Base-by-base conservation (phyloP, 169 alveolate species). In the Cryptosporidium muris region DNA sequence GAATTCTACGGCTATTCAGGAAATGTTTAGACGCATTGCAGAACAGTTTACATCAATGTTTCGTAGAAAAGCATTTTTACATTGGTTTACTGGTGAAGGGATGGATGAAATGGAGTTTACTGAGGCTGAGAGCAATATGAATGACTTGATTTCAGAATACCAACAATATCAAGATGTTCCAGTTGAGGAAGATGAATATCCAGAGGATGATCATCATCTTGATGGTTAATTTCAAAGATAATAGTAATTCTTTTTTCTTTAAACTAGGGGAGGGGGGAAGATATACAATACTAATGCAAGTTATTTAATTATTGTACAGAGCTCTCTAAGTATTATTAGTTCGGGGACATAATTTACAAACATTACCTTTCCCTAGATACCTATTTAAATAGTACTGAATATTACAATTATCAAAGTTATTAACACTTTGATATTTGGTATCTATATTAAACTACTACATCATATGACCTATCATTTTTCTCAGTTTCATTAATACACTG, bases 81-180 rank as follows among this genome's bases (percentile, higher is more conserved):
- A 97, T 92, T 96, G 99, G 99, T 96, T 94, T 92, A 96, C 98
- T 38, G 99, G 98, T 37, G 99, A 96, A 91, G 99, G 99, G 60
- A 97, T 97, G 99, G 99, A 97, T 92, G 99, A 97, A 91, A 97
- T 97, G 99, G 99, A 98, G 88, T 97, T 97, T 94, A 96, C 98
- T 40, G 99, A 98, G 89, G 99, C 99, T 53, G 99, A 96, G 85
- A 92, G 97, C 58, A 98, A 98, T 95, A 94, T 97, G 98, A 96
- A 96, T 93, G 99, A 97, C 91, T 90, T 97, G 80, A 98, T 96
- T 82, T 92, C 98, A 52, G 99, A 97, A 90, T 98, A 98, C 93
- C 99, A 98, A 93, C 99, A 97, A 90, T 98, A 98, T 92, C 98
- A 97, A 92, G 99, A 97, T 68, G 98, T 98, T 65, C 97, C 97